Evolutionary conservation across 345 rosid species (phyloP), one percentile per base, ranked within the genome.

Genomic region (Passiflora organensis): DNA sequence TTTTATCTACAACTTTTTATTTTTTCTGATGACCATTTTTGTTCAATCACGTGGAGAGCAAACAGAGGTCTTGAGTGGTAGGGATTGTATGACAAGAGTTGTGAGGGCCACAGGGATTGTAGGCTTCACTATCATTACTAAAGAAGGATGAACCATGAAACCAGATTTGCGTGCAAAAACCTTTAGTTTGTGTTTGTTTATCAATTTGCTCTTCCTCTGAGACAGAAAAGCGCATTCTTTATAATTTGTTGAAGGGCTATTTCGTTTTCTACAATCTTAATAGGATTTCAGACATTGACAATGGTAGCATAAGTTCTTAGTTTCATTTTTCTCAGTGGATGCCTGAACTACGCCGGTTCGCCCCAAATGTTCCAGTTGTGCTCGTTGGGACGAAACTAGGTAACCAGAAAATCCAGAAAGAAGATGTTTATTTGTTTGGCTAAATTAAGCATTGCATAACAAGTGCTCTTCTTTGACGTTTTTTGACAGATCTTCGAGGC

Each of bases 341-440:
- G 97, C 99, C 99, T 18, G 97, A 93, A 70, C 95, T 89, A 37
- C 89, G 95, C 10, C 64, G 96, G 50, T 93, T 93, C 64, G 99
- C 97, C 0, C 99, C 97, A 36, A 82, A 82, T 70, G 96, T 89
- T 69, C 99, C 99, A 0, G 81, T 93, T 63, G 94, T 93, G 47
- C 96, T 93, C 48, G 97, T 89, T 61, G 99, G 97, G 56, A 93
- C 99, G 15, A 93, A 93, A 76, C 67, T 93, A 65, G 99, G 99
- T 86, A 51, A 59, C 47, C 34, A 69, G 14, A 20, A 13, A 16
- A 36, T 17, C 37, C 37, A 25, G 47, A 23, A 18, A 18, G 60
- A 10, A 53, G 49, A 46, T 25, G 2, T 16, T 46, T 21, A 49
- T 14, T 23, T 62, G 51, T 13, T 20, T 56, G 32, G 2, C 14